Base-by-base conservation (phyloP, 345 rosid genomes). In the Capsella bursapastoris region DNA sequence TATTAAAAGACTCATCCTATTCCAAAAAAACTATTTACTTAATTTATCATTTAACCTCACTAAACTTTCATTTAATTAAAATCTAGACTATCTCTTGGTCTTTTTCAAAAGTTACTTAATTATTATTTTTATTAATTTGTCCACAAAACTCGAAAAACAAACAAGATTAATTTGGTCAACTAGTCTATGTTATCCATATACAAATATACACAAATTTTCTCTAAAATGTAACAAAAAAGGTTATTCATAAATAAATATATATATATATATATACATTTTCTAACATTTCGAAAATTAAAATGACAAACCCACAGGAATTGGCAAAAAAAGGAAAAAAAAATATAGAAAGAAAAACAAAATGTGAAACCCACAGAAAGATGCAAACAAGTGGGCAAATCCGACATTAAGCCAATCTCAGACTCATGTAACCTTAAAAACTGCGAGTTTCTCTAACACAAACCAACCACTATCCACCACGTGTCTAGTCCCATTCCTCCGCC, bases 401-500 rank as follows among this genome's bases (percentile, higher is more conserved):
- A 70, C 72, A 53, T 22, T 13, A 68, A 76, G 49, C 59, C 57
- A 75, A 12, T 16, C 45, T 55, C 11, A 70, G 11, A 10, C 58
- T 60, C 16, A 57, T 48, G 66, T 50, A 70, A 70, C 80, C 76
- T 64, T 70, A 77, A 71, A 77, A 34, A 53, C 55, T 49, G 41
- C 64, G 51, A 71, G 50, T 58, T 58, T 51, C 64, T 43, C 57
- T 27, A 49, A 43, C 37, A 0, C 2, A 6, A 49, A 59, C 77
- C 73, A 71, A 78, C 2, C 0, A 59, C 0, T 8, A 1, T 16
- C 15, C 1, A 3, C 64, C 81, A 89, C 86, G 86, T 90, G 14
- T 82, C 76, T 3, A 83, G 80, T 18, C 88, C 86, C 51, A 82
- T 83, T 86, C 88, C 64, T 86, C 92, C 6, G 18, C 18, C 18